A percentile compares a stretch with the other conserved stretches of the same genome.
phyloP scores from a whole-genome alignment of 2,329 filamentous ascomycete genomes.

The Aspergillus sp. region DNA sequence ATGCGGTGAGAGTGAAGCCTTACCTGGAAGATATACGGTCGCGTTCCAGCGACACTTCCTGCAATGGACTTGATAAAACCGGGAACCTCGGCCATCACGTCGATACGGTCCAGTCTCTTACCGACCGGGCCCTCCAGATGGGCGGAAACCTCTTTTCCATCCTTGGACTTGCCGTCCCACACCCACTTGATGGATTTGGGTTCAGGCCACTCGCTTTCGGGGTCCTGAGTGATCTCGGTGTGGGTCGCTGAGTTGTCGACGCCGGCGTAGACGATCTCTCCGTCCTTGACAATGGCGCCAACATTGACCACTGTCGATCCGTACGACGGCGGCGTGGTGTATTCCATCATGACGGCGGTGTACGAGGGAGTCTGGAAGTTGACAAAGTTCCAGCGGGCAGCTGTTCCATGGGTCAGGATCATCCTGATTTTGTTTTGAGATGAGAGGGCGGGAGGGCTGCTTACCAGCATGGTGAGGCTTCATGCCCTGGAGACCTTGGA shows the following conservation, averaged over 20 bases:
- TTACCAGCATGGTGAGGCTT: conserved; percentile 92
- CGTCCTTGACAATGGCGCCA: conserved; percentile 77
- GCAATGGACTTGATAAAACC: conserved; percentile 95
- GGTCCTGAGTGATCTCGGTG: conserved; percentile 67
- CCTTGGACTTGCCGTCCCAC: conserved; percentile 76
- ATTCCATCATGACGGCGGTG: conserved; percentile 94
- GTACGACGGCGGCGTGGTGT: conserved; percentile 89
- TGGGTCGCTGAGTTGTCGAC: conserved; percentile 66
- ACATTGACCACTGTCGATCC: conserved; percentile 81
- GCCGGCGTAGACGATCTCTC: conserved; percentile 74
- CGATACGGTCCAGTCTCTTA: conserved; percentile 74
- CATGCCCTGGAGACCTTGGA: conserved; percentile 92
- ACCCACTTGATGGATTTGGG: conserved; percentile 71
- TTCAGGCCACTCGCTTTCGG: conserved; percentile 84
- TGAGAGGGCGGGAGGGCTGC: conserved; percentile 13
- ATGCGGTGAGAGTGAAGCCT: conserved; percentile 22
- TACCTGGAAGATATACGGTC: conserved; percentile 97
- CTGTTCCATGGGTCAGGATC: conserved; percentile 35
- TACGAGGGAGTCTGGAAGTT: conserved; percentile 85
- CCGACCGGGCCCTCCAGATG: conserved; percentile 69
- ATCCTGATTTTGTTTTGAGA: not conserved
- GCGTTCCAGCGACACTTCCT: conserved; percentile 81
- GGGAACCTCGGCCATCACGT: conserved; percentile 95
- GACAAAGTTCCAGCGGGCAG: conserved; percentile 88
- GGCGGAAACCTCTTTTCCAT: conserved; percentile 71